Evolutionary conservation across 2,329 filamentous ascomycete species (phyloP), one percentile per base, ranked within the genome.

Genomic region (Pseudocercospora musae): DNA sequence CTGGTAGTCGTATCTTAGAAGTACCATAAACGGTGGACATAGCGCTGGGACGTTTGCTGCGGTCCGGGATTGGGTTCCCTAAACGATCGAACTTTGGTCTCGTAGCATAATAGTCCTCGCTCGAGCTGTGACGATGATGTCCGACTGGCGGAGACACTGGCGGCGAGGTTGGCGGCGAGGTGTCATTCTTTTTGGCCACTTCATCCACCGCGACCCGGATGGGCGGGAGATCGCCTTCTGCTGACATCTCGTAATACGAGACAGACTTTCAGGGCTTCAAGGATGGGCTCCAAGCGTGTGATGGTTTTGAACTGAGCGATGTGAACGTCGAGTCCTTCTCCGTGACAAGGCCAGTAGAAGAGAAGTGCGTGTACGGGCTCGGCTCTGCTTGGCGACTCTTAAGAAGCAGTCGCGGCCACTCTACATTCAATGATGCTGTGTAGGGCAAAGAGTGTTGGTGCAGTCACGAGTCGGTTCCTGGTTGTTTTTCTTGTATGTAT

Each of bases 1-100:
- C 75, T 7, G 75, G 75, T n/a, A 76, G 65, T 27, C 67, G 64
- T 10, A 74, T 68, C 44, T 70, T 70, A 11, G 58, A 59, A 20
- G 59, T 67, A 29, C 70, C 70, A 60, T 68, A 73, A 1, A 71
- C 69, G 3, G 69, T 66, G 33, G 73, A 64, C 70, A 74, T 75
- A 9, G 73, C 72, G 29, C 67, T 64, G 13, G 67, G 62, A 40
- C 66, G 59, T 53, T 66, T 48, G 15, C 67, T 48, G 11, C 67
- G 65, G 15, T 73, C 63, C 15, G 71, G 69, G 6, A 72, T 69
- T 0, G 67, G 68, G 60, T 73, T 73, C 23, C 71, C 71, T n/a
- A 74, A 64, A 37, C 65, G 63, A 50, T 74, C 72, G 48, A 65
- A 66, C 37, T 64, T 69, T n/a, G 68, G 68, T 40, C 71, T 63